Conservation (phyloP, 305 asterid genomes). For the Solanum hybrid region DNA sequence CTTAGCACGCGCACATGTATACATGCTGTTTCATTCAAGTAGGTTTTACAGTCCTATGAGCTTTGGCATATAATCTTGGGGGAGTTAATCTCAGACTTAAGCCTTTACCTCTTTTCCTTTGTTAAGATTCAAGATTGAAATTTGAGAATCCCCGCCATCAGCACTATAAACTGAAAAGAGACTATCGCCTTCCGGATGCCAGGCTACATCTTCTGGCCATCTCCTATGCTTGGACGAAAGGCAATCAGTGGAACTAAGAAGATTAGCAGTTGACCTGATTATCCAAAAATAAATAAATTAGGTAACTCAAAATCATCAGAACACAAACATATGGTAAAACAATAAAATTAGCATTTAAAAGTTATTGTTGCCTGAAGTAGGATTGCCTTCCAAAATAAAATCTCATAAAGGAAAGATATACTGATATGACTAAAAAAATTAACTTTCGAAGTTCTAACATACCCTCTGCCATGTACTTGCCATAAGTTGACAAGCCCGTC, state of each 20-base stretch:
- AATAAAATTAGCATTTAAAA: not conserved
- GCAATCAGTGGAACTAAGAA: slow-evolving; percentile 63
- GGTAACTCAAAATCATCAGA: not conserved
- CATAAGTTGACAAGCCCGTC: slow-evolving; percentile 88
- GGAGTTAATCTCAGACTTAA: not conserved
- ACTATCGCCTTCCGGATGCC: slow-evolving; percentile 85
- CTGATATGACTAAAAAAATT: not conserved
- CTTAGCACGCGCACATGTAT: not conserved
- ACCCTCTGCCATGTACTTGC: slow-evolving; percentile 88
- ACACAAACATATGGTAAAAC: not conserved
- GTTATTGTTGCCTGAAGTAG: not conserved
- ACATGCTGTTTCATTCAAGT: not conserved
- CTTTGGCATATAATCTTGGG: not conserved
- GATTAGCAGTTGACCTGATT: slow-evolving; percentile 65
- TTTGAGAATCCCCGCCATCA: slow-evolving; percentile 81
- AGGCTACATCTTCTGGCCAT: slow-evolving; percentile 99
- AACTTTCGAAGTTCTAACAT: slow-evolving; percentile 11
- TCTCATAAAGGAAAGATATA: not conserved
- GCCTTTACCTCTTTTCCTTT: slow-evolving; percentile 56
- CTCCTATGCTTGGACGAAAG: slow-evolving; percentile 73
- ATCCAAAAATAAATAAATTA: slow-evolving; percentile 3
- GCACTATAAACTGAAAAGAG: slow-evolving; percentile 77
- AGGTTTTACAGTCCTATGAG: not conserved
- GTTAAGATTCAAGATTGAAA: slow-evolving; percentile 64
- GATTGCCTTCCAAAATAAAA: not conserved